These are phyloP conservation scores for Vigna trinervia DNA, from an alignment of 306 rosid species.

Conservation along the genomic window DNA sequence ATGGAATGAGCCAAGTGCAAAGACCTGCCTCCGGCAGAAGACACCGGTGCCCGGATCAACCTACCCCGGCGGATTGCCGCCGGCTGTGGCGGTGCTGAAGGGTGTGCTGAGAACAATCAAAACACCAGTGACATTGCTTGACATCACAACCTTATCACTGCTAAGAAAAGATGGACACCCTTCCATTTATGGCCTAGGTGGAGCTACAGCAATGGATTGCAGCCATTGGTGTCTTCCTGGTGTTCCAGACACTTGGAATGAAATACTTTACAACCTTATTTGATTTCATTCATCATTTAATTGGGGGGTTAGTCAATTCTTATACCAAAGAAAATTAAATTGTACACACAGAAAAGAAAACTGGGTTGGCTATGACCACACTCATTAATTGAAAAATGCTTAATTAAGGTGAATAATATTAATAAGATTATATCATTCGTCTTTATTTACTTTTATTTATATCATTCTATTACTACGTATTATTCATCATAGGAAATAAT, in stretches of 20 bases:
- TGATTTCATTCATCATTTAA: slow-evolving; percentile 38
- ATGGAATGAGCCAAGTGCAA: slow-evolving; percentile 79
- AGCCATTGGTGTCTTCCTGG: slow-evolving; percentile 98
- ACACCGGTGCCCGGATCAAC: slow-evolving; percentile 66
- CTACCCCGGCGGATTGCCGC: slow-evolving; percentile 78
- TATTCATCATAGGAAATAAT: too few relatives aligned
- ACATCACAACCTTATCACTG: slow-evolving; percentile 75
- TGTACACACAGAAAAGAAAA: slow-evolving; percentile 1
- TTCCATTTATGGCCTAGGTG: slow-evolving; percentile 72
- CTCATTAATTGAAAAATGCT: slow-evolving; percentile 28
- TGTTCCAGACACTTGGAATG: slow-evolving; percentile 96
- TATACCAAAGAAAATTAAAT: not conserved
- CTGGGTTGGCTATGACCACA: slow-evolving; percentile 14
- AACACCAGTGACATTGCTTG: slow-evolving; percentile 72
- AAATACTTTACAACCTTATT: slow-evolving; percentile 73
- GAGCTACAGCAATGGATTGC: slow-evolving; percentile 64
- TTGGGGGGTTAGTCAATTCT: slow-evolving; percentile 37
- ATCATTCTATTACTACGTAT: too few relatives aligned
- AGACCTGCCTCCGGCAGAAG: slow-evolving; percentile 62
- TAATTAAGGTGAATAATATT: slow-evolving; percentile 5
- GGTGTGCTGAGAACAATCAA: slow-evolving; percentile 56
- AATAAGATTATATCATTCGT: not conserved
- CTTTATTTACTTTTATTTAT: too few relatives aligned
- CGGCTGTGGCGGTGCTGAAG: slow-evolving; percentile 69
- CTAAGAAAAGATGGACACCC: slow-evolving; percentile 93